Conservation (phyloP, 2,329 filamentous ascomycete species). For the Macrophomina tecta region DNA sequence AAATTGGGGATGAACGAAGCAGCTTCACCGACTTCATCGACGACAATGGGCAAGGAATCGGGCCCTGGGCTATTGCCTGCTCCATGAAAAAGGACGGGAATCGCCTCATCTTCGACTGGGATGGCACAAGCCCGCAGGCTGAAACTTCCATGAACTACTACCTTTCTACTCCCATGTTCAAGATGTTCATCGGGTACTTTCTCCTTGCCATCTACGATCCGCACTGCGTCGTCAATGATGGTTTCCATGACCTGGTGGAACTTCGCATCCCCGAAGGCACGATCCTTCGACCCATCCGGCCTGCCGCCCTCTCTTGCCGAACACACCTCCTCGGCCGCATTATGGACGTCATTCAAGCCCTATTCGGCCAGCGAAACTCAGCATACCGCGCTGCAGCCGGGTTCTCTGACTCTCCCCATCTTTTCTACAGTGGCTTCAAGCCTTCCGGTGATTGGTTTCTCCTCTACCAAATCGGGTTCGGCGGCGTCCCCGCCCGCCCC, state of each 20-base stretch:
- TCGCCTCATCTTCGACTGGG: conserved; percentile 56
- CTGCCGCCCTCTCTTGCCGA: conserved; percentile 55
- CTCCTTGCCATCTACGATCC: conserved; percentile 57
- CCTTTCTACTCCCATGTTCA: conserved; percentile 57
- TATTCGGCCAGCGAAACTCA: conserved; percentile 56
- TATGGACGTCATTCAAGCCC: conserved; percentile 58
- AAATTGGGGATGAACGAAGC: conserved; percentile 51
- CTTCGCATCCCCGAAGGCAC: conserved; percentile 54
- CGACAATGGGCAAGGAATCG: conserved; percentile 54
- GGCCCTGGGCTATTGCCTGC: conserved; percentile 56
- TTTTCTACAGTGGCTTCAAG: conserved; percentile 59
- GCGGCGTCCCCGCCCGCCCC: conserved; percentile 55
- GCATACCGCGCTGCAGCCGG: conserved; percentile 56
- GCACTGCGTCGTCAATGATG: conserved; percentile 57
- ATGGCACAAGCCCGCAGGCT: conserved; percentile 56
- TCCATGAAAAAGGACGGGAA: conserved; percentile 54
- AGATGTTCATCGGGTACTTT: conserved; percentile 58
- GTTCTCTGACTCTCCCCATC: conserved; percentile 58
- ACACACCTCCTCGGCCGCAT: conserved; percentile 57
- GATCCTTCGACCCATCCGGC: conserved; percentile 54
- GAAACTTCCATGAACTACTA: conserved; percentile 57
- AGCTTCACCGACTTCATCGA: conserved; percentile 59
- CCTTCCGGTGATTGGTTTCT: conserved; percentile 57
- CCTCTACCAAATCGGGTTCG: conserved; percentile 59
- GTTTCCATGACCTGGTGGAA: conserved; percentile 58